Conservation (phyloP, 768 basidiomycete species). For the Tricholoma sp. region DNA sequence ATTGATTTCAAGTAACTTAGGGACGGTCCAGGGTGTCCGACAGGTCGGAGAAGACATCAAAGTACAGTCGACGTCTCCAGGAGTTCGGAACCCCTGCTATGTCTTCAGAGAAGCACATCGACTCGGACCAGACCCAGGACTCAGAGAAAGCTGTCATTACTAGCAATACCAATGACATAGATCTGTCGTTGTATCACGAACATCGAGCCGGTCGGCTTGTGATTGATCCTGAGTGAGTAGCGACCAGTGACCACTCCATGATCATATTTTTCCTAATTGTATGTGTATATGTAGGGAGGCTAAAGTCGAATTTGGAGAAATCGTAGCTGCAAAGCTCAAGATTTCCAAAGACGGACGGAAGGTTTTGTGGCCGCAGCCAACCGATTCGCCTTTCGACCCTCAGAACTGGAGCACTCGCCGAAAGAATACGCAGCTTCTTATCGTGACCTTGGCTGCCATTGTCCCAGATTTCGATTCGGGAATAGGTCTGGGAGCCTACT, state of each 20-base stretch:
- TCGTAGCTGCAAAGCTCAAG: constrained; percentile 45
- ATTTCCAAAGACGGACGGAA: constrained; percentile 45
- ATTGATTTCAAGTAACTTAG: no score
- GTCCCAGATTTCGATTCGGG: constrained; percentile 60
- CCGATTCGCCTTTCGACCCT: constrained; percentile 24
- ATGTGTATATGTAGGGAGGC: constrained; percentile 34
- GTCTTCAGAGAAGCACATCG: constrained; percentile 11
- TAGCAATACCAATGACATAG: constrained; percentile 12
- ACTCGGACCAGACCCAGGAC: neutral
- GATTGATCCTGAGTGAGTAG: constrained; percentile 49
- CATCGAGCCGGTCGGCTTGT: constrained; percentile 50
- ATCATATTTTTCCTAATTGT: neutral
- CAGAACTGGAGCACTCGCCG: constrained; percentile 44
- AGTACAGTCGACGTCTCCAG: no score
- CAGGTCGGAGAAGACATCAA: no score
- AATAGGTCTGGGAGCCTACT: constrained; percentile 28
- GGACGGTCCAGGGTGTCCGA: no score
- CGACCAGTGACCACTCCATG: neutral
- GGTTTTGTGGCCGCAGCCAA: constrained; percentile 60
- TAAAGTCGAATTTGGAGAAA: constrained; percentile 48
- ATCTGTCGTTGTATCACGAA: constrained; percentile 41
- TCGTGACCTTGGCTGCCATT: constrained; percentile 52
- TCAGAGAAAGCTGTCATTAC: neutral
- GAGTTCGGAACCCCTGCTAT: no score
- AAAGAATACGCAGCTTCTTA: constrained; percentile 45